These are phyloP conservation scores for Wickerhamomyces ciferrii DNA, from an alignment of 805 yeast genomes.

Conservation along the genomic window DNA sequence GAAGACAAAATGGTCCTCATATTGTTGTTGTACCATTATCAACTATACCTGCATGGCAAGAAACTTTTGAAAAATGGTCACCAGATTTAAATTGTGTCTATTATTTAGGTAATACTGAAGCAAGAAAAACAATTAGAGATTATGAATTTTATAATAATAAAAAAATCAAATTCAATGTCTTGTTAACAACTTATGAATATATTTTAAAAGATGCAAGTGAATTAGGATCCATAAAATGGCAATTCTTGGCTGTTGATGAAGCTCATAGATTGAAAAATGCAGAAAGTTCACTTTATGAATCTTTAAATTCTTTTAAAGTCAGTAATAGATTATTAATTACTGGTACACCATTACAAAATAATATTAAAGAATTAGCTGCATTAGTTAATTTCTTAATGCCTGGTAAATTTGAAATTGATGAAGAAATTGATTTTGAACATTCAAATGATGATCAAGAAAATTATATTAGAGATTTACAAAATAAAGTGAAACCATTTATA, in stretches of 20 bases:
- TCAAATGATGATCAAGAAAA: slow-evolving; percentile 85
- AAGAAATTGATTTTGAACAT: slow-evolving; percentile 90
- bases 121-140: slow-evolving; percentile 78
- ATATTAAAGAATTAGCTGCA: slow-evolving; percentile 92
- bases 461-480: slow-evolving; percentile 82
- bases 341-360: slow-evolving; percentile 97
- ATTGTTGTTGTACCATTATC: slow-evolving; percentile 93
- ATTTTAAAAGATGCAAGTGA: slow-evolving; percentile 83
- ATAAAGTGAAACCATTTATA: slow-evolving; percentile 84
- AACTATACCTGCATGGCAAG: slow-evolving; percentile 99
- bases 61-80: slow-evolving; percentile 95
- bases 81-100: slow-evolving; percentile 93
- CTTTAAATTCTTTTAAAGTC: slow-evolving; percentile 75
- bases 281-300: slow-evolving; percentile 88
- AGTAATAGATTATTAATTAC: slow-evolving; percentile 85
- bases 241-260: slow-evolving; percentile 95
- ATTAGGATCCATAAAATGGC: slow-evolving; percentile 87
- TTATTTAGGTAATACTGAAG: slow-evolving; percentile 86
- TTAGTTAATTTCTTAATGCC: slow-evolving; percentile 95
- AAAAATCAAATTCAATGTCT: slow-evolving; percentile 85
- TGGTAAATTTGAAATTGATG: slow-evolving; percentile 83
- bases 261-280: slow-evolving; percentile 96
- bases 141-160: slow-evolving; percentile 74
- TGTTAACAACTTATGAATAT: slow-evolving; percentile 93
- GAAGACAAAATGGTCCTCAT: slow-evolving; percentile 97